Evolutionary conservation across 169 alveolate genomes (phyloP).

Genomic region (Plasmodium reichenowi): DNA sequence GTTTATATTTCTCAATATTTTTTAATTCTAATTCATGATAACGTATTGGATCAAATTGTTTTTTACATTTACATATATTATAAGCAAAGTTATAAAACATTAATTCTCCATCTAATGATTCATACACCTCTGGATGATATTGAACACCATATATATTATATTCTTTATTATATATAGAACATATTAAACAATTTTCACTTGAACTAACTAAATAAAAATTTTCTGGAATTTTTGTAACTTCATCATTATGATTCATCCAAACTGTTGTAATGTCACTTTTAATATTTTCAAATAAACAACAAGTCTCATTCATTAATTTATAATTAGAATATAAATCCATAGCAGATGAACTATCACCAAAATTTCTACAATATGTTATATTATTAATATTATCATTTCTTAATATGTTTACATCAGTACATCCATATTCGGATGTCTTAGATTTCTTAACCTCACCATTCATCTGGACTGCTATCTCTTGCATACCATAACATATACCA

Average conservation of each 20-base stretch:
- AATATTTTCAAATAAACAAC: conserved; percentile 74
- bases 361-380: too few species aligned
- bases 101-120: conserved; percentile 76
- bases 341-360: not conserved
- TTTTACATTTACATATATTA: conserved; percentile 80
- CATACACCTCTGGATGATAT: conserved; percentile 85
- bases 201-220: conserved; percentile 77
- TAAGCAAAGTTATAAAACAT: conserved; percentile 81
- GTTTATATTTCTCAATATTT: conserved; percentile 67
- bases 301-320: conserved; percentile 25
- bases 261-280: conserved; percentile 48
- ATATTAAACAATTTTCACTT: conserved; percentile 71
- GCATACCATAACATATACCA: conserved; percentile 84
- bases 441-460: conserved; percentile 78
- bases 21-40: conserved; percentile 79
- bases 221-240: conserved; percentile 76
- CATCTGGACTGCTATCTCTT: conserved; percentile 77
- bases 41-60: conserved; percentile 75
- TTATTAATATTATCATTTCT: conserved; percentile 45
- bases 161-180: conserved; percentile 77
- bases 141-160: conserved; percentile 77
- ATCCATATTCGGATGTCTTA: conserved; percentile 78
- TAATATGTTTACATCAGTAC: conserved; percentile 50
- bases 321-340: conserved; percentile 44
- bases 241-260: conserved; percentile 80